phyloP scores from a whole-genome alignment of 345 rosid species.

The Eucalyptus cloeziana region DNA sequence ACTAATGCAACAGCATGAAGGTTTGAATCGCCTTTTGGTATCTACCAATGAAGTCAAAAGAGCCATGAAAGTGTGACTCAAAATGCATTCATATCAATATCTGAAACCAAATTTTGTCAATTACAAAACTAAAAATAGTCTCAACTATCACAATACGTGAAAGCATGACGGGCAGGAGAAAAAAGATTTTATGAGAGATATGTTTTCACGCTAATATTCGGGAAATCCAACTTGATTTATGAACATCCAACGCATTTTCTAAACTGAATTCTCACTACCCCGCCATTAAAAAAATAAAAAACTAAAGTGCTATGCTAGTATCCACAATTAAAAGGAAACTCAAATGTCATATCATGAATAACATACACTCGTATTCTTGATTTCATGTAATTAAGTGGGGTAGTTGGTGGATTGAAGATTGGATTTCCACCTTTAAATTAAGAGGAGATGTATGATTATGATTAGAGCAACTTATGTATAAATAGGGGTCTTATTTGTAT shows the following conservation, averaged over 20 bases:
- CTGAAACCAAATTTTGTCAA: neutral
- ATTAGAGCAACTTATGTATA: neutral
- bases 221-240: neutral
- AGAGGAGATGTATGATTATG: neutral
- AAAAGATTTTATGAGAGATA: neutral
- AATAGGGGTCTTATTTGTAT: neutral
- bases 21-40: neutral
- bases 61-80: neutral
- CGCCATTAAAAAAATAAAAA: neutral
- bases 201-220: neutral
- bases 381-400: neutral
- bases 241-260: neutral
- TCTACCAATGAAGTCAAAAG: neutral
- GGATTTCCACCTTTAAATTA: neutral
- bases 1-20: neutral
- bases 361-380: neutral
- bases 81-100: neutral
- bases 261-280: neutral
- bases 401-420: neutral
- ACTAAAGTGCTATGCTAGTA: neutral
- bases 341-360: neutral
- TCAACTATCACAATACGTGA: neutral
- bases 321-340: neutral
- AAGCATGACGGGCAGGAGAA: neutral
- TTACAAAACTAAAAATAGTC: neutral